Conservation (phyloP, 2,329 filamentous ascomycete genomes). For the Paecilomyces sp. region DNA sequence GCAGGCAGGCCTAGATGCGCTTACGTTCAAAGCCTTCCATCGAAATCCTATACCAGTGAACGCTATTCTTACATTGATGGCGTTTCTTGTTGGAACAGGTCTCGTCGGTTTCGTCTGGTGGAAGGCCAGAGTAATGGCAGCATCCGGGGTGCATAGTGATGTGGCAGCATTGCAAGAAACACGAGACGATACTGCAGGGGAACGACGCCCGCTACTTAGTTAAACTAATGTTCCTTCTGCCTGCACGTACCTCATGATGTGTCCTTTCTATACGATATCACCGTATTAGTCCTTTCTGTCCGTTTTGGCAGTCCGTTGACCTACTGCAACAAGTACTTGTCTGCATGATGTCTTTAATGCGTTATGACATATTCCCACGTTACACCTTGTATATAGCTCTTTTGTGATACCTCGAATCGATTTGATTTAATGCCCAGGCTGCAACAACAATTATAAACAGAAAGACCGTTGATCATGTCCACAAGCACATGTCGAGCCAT, state of each 20-base stretch:
- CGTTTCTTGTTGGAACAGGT: constrained; percentile 55
- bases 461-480: no score
- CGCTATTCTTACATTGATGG: constrained; percentile 55
- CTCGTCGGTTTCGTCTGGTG: constrained; percentile 61
- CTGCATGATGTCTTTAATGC: neutral
- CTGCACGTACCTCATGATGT: neutral
- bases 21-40: constrained; percentile 66
- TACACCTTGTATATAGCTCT: neutral
- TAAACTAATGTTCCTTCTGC: neutral
- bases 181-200: neutral
- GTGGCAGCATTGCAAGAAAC: neutral
- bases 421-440: neutral
- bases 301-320: neutral
- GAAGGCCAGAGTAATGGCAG: constrained; percentile 32
- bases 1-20: constrained; percentile 69
- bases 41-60: constrained; percentile 75
- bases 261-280: neutral
- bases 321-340: neutral
- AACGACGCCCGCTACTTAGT: neutral
- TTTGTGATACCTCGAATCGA: neutral
- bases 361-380: neutral
- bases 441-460: constrained; percentile 1
- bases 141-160: neutral
- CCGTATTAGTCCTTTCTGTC: neutral
- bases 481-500: no score